These are phyloP conservation scores for Macaranga tanarius DNA, from an alignment of 441 rosid species.

Conservation along the genomic window DNA sequence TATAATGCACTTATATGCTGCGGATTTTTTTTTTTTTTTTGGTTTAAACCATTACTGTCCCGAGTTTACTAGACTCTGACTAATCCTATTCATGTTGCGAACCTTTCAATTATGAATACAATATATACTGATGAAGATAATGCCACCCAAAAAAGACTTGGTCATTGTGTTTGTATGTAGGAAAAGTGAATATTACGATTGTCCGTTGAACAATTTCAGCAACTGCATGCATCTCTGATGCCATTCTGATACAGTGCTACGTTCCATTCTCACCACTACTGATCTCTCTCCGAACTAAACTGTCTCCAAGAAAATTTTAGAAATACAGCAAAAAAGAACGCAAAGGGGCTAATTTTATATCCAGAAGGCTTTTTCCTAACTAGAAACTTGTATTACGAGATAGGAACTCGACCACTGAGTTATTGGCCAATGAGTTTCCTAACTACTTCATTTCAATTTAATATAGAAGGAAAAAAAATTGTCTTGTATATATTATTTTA, in stretches of 20 bases:
- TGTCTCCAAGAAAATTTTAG: constrained; percentile 9
- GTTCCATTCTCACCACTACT: background rate
- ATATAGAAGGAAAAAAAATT: background rate
- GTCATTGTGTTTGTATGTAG: background rate
- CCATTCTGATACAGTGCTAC: constrained; percentile 8
- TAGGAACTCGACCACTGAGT: background rate
- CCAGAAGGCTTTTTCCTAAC: background rate
- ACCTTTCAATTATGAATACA: too few relatives aligned
- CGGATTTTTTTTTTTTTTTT: too few relatives aligned
- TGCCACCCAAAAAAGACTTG: background rate
- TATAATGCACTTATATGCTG: too few relatives aligned
- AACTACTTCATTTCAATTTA: constrained; percentile 16
- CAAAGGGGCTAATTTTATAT: background rate
- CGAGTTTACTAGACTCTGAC: too few relatives aligned
- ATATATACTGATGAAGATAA: too few relatives aligned
- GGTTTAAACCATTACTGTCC: too few relatives aligned
- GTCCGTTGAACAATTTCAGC: background rate
- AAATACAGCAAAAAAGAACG: constrained; percentile 5
- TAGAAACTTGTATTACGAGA: background rate
- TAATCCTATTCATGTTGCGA: too few relatives aligned
- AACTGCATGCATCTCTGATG: constrained; percentile 2
- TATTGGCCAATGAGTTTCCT: background rate
- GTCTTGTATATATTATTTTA: background rate
- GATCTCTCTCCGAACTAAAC: background rate
- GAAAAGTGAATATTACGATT: background rate